Base-by-base conservation (phyloP, 2,329 filamentous ascomycete genomes). In the Orbilia brochopaga region DNA sequence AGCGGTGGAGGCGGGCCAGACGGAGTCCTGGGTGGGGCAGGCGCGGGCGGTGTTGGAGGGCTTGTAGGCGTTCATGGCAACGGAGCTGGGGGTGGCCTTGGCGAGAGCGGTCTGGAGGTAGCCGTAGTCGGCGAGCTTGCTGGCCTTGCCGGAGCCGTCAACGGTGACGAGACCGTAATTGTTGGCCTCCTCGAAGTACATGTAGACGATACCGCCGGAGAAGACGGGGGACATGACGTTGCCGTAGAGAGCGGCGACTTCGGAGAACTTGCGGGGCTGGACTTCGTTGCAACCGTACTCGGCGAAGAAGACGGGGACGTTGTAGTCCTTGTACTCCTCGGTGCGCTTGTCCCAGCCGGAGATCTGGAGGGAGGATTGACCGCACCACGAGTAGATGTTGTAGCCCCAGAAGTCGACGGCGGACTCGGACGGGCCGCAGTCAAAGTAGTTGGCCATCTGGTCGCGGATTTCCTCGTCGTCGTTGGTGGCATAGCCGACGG, bases 371-470 rank as follows among this genome's bases (percentile, higher is more conserved):
- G 83, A 86, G 78, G 90, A 96, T 76, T 92, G 80, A 76, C 93
- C 94, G 80, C 94, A 99, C 94, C 94, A 99, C 59, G 92, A 96
- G 85, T 99, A 99, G 82, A 97, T 96, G 85, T 99, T 99, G 88
- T 97, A 97, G 69, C 94, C 94, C 90, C 92, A 99, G 84, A 95
- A 97, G 81, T 99, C 94, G 75, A 97, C 96, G 73, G 89, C 80
- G 78, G 81, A 81, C 7, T 83, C 82, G 35, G 83, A 79, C 73
- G 86, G 80, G 72, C 92, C 90, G 79, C 94, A 99, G 85, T 96
- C 92, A 83, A 99, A 97, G 85, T 96, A 99, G 79, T 91, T 83
- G 76, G 91, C 90, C 78, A 97, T 87, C 77, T 91, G 83, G 75
- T 84, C 84, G 80, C 94, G 90, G 77, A 96, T 95, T 21, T 86